A percentile compares a stretch with the other conserved stretches of the same genome.
phyloP scores from a whole-genome alignment of 2,329 filamentous ascomycete genomes.

The Diaporthe amygdali region DNA sequence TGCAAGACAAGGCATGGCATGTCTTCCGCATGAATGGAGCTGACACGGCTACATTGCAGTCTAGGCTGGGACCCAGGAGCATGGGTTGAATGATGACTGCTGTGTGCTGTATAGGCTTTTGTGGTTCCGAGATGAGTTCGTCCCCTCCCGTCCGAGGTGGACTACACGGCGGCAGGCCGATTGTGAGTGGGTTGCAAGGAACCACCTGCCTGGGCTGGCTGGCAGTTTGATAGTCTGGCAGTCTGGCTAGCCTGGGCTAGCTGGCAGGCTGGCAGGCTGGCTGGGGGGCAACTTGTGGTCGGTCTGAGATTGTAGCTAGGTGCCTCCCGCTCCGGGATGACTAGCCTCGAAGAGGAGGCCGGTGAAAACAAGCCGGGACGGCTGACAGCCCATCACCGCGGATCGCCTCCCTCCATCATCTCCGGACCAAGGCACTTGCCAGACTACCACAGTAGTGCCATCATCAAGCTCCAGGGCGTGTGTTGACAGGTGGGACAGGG shows the following conservation, averaged over 20 bases:
- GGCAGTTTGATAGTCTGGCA: neutral
- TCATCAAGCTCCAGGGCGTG: neutral
- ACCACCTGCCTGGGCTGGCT: neutral
- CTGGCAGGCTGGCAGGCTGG: neutral
- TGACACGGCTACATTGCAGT: neutral
- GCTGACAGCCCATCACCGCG: neutral
- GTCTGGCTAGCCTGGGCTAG: neutral
- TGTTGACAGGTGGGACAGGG: neutral
- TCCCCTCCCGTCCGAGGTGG: neutral
- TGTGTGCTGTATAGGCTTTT: no score
- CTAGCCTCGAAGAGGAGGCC: constrained; percentile 18
- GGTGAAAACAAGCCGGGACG: constrained; percentile 13
- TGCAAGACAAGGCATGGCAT: neutral
- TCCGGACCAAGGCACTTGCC: neutral
- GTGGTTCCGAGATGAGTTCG: neutral
- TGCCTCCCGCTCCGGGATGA: constrained; percentile 6
- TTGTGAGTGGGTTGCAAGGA: neutral
- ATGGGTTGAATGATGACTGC: neutral
- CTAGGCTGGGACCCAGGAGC: neutral
- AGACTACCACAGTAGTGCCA: neutral
- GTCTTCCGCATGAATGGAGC: neutral
- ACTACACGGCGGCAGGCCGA: neutral
- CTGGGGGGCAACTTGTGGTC: neutral
- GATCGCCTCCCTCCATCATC: neutral
- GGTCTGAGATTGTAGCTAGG: constrained; percentile 1